Conservation (phyloP, 1,284 basidiomycete genomes). For the Takashimella koratensis region DNA sequence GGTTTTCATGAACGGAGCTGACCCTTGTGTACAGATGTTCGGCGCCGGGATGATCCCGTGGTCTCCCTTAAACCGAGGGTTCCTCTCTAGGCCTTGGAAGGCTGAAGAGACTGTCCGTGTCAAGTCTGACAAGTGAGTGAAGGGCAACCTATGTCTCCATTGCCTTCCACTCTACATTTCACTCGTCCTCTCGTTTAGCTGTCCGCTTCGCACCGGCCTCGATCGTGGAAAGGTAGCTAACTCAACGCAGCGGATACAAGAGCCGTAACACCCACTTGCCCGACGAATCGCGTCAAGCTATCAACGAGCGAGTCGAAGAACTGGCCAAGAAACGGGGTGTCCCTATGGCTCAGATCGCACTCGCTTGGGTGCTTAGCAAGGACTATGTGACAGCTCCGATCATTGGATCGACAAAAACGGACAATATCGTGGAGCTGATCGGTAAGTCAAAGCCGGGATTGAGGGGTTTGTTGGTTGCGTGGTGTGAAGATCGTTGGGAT, state of each 20-base stretch:
- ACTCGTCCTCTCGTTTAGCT: not conserved
- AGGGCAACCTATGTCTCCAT: no score
- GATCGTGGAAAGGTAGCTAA: no score
- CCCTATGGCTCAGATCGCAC: constrained; percentile 59
- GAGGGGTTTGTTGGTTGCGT: not conserved
- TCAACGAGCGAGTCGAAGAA: constrained; percentile 53
- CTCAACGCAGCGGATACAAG: constrained; percentile 8
- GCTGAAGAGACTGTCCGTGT: constrained; percentile 22
- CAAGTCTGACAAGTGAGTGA: constrained; percentile 17
- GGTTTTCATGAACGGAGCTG: not conserved
- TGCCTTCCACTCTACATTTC: no score
- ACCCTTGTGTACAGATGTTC: constrained; percentile 35
- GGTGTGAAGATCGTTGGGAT: not conserved
- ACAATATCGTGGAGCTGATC: constrained; percentile 37
- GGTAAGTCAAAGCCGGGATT: no score
- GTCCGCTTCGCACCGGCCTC: not conserved
- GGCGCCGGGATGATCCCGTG: constrained; percentile 49
- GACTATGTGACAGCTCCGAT: constrained; percentile 41
- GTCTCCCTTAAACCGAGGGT: constrained; percentile 38
- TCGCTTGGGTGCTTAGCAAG: constrained; percentile 55
- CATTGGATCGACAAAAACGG: constrained; percentile 38
- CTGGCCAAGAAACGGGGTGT: constrained; percentile 55
- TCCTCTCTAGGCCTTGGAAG: constrained; percentile 28
- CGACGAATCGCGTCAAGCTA: constrained; percentile 21
- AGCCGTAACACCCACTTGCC: constrained; percentile 2